These are phyloP conservation scores for Colletotrichum karsti DNA, from an alignment of 2,329 filamentous ascomycete species.

Conservation along the genomic window DNA sequence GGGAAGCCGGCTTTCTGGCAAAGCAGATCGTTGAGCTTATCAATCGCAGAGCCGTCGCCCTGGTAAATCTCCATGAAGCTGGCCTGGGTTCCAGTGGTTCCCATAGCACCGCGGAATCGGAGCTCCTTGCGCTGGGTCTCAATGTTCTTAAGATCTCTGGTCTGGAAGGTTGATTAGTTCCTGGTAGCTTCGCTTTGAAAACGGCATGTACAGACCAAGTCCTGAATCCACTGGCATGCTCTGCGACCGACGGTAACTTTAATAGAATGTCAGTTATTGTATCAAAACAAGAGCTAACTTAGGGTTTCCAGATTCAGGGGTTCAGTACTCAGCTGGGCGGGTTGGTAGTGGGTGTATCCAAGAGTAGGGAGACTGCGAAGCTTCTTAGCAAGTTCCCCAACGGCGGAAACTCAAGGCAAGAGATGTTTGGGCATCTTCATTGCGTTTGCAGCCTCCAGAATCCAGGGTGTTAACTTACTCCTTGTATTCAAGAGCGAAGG, in stretches of 20 bases:
- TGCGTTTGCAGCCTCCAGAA: too few relatives aligned
- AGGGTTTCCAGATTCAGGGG: too few relatives aligned
- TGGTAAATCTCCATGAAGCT: conserved; percentile 72
- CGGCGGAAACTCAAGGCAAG: too few relatives aligned
- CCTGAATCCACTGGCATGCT: conserved; percentile 3
- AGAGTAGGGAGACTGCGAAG: conserved; percentile 62
- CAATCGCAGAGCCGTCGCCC: conserved; percentile 57
- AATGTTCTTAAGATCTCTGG: conserved; percentile 76
- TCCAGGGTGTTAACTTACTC: conserved; percentile 39
- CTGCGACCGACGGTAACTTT: conserved; percentile 39
- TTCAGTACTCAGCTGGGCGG: conserved; percentile 64
- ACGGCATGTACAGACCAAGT: neutral
- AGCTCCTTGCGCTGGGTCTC: conserved; percentile 74
- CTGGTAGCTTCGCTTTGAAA: too few relatives aligned
- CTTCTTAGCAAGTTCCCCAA: neutral
- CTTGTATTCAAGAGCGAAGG: conserved; percentile 73
- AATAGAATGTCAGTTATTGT: neutral
- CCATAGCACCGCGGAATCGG: conserved; percentile 75
- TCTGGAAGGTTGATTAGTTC: conserved; percentile 38
- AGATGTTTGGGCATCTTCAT: neutral
- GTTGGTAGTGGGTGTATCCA: conserved; percentile 79
- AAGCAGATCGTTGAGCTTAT: conserved; percentile 63
- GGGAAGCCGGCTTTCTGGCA: conserved; percentile 68
- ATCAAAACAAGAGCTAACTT: too few relatives aligned
- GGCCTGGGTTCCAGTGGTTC: conserved; percentile 81